Evolutionary conservation across 2,329 filamentous ascomycete genomes (phyloP).

Genomic region (Teratosphaeriaceae sp.): DNA sequence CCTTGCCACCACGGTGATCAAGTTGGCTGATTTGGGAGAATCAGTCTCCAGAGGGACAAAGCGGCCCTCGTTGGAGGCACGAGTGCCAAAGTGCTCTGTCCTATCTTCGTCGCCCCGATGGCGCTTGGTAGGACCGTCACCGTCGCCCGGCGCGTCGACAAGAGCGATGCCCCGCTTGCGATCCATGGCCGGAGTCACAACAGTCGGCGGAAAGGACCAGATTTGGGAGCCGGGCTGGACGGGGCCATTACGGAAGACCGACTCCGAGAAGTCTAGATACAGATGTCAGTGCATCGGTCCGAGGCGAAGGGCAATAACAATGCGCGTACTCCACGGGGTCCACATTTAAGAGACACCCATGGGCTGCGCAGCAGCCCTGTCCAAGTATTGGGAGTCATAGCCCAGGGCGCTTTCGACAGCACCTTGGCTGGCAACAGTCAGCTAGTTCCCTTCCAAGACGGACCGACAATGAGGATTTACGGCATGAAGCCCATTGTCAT

Average conservation of each 20-base stretch:
- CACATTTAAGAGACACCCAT: constrained; percentile 1
- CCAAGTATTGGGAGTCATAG: constrained; percentile 3
- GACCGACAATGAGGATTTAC: constrained; percentile 3
- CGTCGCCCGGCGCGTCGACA: constrained; percentile 2
- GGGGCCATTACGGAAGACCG: constrained; percentile 1
- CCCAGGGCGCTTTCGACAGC: constrained; percentile 3
- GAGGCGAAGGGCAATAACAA: constrained; percentile 2
- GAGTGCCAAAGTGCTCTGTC: constrained; percentile 3
- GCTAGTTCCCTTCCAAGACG: constrained; percentile 2
- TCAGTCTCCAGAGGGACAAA: constrained; percentile 2
- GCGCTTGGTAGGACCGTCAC: constrained; percentile 1
- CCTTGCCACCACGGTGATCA: constrained; percentile 1
- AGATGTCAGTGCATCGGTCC: constrained; percentile 2
- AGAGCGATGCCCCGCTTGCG: constrained; percentile 2
- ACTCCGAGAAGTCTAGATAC: constrained; percentile 3
- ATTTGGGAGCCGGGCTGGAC: constrained; percentile 1
- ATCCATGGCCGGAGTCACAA: constrained; percentile 3
- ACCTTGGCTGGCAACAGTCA: constrained; percentile 2
- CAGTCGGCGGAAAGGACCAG: background rate
- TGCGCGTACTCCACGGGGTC: constrained; percentile 3
- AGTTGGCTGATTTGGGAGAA: constrained; percentile 2
- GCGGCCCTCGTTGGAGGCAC: constrained; percentile 1
- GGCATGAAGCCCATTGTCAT: constrained; percentile 3
- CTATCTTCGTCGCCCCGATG: constrained; percentile 1
- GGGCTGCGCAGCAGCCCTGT: constrained; percentile 2